phyloP scores from a whole-genome alignment of 106 monocot species.

The Cymbidium sinense region DNA sequence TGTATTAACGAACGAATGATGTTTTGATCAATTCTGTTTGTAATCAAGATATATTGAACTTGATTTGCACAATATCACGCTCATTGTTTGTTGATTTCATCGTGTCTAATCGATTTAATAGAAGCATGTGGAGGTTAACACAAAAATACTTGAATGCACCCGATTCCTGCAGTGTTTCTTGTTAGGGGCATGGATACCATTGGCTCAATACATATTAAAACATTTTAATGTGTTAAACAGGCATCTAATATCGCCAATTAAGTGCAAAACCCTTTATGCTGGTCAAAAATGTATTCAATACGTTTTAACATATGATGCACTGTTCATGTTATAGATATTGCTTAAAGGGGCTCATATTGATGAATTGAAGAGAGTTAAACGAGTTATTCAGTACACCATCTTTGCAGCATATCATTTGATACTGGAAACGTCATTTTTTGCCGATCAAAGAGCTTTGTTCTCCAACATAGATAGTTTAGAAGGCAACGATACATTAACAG shows the following conservation, averaged over 20 bases:
- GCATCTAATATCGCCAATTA: neutral
- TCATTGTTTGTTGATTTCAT: too few species aligned
- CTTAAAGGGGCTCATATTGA: conserved; percentile 83
- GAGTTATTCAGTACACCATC: conserved; percentile 78
- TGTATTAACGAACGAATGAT: too few species aligned
- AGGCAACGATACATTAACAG: neutral
- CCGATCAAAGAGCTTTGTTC: conserved; percentile 78
- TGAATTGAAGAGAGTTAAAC: conserved; percentile 92
- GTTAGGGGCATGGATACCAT: neutral
- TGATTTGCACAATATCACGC: too few species aligned
- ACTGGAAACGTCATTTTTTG: conserved; percentile 91
- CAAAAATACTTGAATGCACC: neutral
- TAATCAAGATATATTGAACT: too few species aligned
- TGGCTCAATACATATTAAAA: neutral
- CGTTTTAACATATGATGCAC: neutral
- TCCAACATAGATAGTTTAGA: conserved; percentile 19
- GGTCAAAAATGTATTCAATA: neutral
- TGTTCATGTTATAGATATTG: conserved; percentile 56
- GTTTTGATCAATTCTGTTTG: too few species aligned
- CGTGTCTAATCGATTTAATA: too few species aligned
- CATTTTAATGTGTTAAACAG: neutral
- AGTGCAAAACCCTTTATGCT: neutral
- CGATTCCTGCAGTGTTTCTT: too few species aligned
- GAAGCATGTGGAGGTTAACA: too few species aligned
- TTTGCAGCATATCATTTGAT: conserved; percentile 99